Conservation (phyloP, 2,329 filamentous ascomycete genomes). For the Pseudonectria buxi region DNA sequence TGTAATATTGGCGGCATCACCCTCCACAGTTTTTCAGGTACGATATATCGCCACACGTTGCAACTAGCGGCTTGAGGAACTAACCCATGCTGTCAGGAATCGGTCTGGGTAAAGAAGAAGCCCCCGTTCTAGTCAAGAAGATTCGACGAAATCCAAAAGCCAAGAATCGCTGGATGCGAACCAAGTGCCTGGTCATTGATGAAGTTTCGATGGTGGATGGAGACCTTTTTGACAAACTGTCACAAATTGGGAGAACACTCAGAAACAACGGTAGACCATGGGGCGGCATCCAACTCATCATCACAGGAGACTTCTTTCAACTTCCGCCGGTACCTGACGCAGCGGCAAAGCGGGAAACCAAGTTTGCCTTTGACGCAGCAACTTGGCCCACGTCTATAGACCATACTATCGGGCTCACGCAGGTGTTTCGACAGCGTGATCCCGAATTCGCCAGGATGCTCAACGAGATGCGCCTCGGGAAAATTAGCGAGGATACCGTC, state of each 20-base stretch:
- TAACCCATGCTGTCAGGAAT: conserved; percentile 42
- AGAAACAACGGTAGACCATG: conserved; percentile 89
- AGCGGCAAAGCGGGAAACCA: conserved; percentile 57
- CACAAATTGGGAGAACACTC: conserved; percentile 75
- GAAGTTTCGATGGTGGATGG: conserved; percentile 99
- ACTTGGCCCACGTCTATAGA: conserved; percentile 92
- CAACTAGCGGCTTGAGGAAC: not conserved
- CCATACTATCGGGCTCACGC: conserved; percentile 89
- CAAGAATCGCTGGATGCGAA: conserved; percentile 80
- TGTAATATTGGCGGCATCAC: conserved; percentile 97
- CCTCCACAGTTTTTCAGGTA: conserved; percentile 86
- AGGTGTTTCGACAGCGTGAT: conserved; percentile 95
- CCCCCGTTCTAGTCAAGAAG: conserved; percentile 76
- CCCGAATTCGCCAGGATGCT: conserved; percentile 85
- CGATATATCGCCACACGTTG: not conserved
- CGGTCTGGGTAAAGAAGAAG: conserved; percentile 85
- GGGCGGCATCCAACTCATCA: conserved; percentile 90
- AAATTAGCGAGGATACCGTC: conserved; percentile 69
- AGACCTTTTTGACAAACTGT: conserved; percentile 92
- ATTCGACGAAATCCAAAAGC: conserved; percentile 84
- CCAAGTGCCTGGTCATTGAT: conserved; percentile 83
- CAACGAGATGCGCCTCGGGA: conserved; percentile 93
- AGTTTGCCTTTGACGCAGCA: conserved; percentile 86
- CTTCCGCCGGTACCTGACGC: conserved; percentile 85
- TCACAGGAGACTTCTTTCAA: conserved; percentile 98